Evolutionary conservation across 805 yeast species (phyloP).

Genomic region (Ogataea pini): DNA sequence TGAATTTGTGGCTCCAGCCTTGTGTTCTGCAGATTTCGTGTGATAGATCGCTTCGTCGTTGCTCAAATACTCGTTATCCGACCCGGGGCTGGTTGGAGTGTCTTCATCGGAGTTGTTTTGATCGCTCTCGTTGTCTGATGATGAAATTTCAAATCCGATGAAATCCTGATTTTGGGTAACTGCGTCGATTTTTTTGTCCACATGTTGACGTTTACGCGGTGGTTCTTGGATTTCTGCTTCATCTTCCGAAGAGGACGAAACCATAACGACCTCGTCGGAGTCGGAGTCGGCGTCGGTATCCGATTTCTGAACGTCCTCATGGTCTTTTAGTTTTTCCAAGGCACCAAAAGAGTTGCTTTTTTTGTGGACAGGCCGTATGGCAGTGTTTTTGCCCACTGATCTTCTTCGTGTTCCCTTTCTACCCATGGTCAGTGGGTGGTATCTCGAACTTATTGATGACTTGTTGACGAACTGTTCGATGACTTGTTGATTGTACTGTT

Average conservation of each 20-base stretch:
- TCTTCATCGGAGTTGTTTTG: constrained; percentile 36
- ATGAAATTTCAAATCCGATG: constrained; percentile 55
- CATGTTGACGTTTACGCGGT: constrained; percentile 14
- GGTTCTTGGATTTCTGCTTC: constrained; percentile 11
- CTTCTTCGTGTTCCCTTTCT: constrained; percentile 2
- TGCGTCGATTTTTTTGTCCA: constrained; percentile 32
- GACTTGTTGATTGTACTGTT: too few species aligned
- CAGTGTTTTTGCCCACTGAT: neutral
- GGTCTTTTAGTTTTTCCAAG: neutral
- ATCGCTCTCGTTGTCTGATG: constrained; percentile 38
- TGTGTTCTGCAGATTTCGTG: constrained; percentile 29
- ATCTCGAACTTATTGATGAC: too few species aligned
- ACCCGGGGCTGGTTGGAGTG: constrained; percentile 20
- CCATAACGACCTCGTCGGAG: constrained; percentile 2
- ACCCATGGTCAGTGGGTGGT: neutral
- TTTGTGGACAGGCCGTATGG: neutral
- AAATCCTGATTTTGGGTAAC: constrained; percentile 50
- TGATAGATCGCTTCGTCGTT: constrained; percentile 42
- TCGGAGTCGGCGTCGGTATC: too few species aligned
- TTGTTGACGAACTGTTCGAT: too few species aligned
- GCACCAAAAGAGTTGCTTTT: constrained; percentile 5
- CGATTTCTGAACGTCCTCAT: neutral
- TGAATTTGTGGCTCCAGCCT: constrained; percentile 33
- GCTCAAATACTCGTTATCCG: constrained; percentile 44
- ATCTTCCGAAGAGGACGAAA: constrained; percentile 5